Evolutionary conservation across 495 filamentous ascomycete genomes (phyloP).

Genomic region (Lepraria neglecta): DNA sequence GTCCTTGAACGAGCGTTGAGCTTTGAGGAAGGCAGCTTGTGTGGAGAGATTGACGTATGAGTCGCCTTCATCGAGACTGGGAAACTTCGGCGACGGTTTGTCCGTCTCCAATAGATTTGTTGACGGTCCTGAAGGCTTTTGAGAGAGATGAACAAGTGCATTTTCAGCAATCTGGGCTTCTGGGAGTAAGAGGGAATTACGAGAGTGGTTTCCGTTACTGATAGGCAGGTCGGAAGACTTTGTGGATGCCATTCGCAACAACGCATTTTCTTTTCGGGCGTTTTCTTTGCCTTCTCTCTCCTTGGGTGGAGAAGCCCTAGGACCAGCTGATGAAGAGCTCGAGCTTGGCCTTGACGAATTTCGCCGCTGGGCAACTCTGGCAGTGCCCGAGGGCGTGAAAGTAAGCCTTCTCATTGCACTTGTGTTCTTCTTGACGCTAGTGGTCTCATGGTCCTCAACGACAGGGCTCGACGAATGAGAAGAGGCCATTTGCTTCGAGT

Average conservation of each 20-base stretch:
- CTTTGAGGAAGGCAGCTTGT: conserved; percentile 44
- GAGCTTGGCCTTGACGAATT: conserved; percentile 10
- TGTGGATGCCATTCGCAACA: conserved; percentile 1
- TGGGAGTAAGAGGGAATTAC: conserved; percentile 15
- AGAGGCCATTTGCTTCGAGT: conserved; percentile 1
- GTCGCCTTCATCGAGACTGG: conserved; percentile 25
- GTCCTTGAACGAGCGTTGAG: conserved; percentile 44
- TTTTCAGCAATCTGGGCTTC: conserved; percentile 25
- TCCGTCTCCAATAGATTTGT: conserved; percentile 28
- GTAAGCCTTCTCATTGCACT: conserved; percentile 15
- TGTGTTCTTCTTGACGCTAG: conserved; percentile 15
- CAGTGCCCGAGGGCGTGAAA: conserved; percentile 10
- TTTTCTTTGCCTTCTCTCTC: neutral
- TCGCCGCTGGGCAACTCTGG: neutral
- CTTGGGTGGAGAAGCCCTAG: too few species aligned
- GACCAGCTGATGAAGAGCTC: neutral
- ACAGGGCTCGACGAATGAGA: conserved; percentile 10
- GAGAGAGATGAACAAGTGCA: conserved; percentile 1
- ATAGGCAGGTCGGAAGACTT: conserved; percentile 8
- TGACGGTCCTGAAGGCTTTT: conserved; percentile 21
- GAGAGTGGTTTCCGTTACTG: conserved; percentile 11
- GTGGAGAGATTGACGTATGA: conserved; percentile 43
- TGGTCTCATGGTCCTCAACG: conserved; percentile 4
- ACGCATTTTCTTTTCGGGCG: neutral
- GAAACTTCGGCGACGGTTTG: conserved; percentile 13